phyloP scores from a whole-genome alignment of 1,284 basidiomycete genomes.

The Singerocomus rubriflavus region DNA sequence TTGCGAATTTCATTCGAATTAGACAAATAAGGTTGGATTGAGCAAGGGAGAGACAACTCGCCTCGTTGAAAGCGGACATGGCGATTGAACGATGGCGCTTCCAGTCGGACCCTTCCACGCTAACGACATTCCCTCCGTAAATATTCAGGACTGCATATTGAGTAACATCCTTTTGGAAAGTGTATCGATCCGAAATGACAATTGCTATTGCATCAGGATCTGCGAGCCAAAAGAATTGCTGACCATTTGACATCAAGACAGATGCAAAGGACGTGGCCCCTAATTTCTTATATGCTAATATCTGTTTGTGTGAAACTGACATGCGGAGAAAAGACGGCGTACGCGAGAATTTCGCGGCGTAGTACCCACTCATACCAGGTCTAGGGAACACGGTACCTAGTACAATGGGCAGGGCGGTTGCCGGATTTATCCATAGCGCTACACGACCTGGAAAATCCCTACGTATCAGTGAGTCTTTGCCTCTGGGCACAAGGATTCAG shows the following conservation, averaged over 20 bases:
- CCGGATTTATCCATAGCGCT: conserved; percentile 34
- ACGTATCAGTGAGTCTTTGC: not conserved
- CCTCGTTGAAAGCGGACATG: conserved; percentile 31
- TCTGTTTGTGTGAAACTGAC: not conserved
- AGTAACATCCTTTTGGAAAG: conserved; percentile 37
- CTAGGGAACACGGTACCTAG: conserved; percentile 35
- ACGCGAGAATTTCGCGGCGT: conserved; percentile 36
- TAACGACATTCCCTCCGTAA: conserved; percentile 15
- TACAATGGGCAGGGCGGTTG: conserved; percentile 24
- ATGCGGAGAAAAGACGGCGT: conserved; percentile 3
- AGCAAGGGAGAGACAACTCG: not conserved
- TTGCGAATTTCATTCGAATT: conserved; percentile 11
- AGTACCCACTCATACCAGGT: conserved; percentile 32
- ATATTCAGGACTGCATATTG: conserved; percentile 9
- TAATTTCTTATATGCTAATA: conserved; percentile 36
- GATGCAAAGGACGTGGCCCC: conserved; percentile 39
- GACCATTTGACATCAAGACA: conserved; percentile 27
- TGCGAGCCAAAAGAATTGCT: conserved; percentile 38
- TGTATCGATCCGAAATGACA: conserved; percentile 30
- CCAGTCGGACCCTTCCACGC: conserved; percentile 22
- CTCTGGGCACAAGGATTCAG: not conserved
- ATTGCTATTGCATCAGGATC: conserved; percentile 41
- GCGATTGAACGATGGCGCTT: conserved; percentile 26
- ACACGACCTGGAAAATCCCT: conserved; percentile 24
- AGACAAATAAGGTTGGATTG: not conserved